These are phyloP conservation scores for Entophlyctis luteolus DNA, from an alignment of 192 early-diverging fungal genomes.

Conservation along the genomic window DNA sequence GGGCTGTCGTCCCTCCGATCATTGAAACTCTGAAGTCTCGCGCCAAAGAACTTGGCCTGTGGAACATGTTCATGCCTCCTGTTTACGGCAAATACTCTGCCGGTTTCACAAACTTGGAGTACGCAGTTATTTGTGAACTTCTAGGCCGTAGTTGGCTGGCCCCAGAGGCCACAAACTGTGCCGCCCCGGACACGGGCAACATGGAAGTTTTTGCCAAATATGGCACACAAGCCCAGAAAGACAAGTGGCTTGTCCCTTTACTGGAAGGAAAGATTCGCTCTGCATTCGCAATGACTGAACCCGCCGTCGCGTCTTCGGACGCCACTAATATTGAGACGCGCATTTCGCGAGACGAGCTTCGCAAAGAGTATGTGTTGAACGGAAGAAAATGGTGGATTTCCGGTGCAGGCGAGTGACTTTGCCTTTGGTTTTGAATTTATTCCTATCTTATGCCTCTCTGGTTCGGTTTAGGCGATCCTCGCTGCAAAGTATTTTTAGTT, in stretches of 20 bases:
- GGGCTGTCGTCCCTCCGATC: conserved; percentile 65
- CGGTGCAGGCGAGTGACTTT: conserved; percentile 63
- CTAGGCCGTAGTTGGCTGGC: conserved; percentile 82
- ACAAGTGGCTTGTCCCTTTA: conserved; percentile 65
- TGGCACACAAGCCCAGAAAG: conserved; percentile 79
- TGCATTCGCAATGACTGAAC: conserved; percentile 98
- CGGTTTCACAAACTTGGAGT: conserved; percentile 91
- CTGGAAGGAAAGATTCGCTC: conserved; percentile 90
- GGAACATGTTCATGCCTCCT: conserved; percentile 89
- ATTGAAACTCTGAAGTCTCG: conserved; percentile 86
- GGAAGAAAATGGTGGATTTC: conserved; percentile 97
- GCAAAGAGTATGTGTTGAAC: conserved; percentile 41
- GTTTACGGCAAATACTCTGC: conserved; percentile 73
- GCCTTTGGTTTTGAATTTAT: not conserved
- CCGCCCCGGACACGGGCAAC: conserved; percentile 96
- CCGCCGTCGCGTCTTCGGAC: conserved; percentile 90
- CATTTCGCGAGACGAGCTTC: conserved; percentile 51
- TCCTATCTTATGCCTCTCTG: not conserved
- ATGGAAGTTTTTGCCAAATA: conserved; percentile 99
- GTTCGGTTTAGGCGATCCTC: conserved; percentile 57
- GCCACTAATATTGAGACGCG: conserved; percentile 92
- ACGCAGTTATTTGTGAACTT: conserved; percentile 85
- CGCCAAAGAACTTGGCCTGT: conserved; percentile 82
- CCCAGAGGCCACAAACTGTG: conserved; percentile 90
- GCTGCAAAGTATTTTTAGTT: conserved; percentile 83